phyloP scores from a whole-genome alignment of 768 basidiomycete genomes.

The Tremella mesenterica region DNA sequence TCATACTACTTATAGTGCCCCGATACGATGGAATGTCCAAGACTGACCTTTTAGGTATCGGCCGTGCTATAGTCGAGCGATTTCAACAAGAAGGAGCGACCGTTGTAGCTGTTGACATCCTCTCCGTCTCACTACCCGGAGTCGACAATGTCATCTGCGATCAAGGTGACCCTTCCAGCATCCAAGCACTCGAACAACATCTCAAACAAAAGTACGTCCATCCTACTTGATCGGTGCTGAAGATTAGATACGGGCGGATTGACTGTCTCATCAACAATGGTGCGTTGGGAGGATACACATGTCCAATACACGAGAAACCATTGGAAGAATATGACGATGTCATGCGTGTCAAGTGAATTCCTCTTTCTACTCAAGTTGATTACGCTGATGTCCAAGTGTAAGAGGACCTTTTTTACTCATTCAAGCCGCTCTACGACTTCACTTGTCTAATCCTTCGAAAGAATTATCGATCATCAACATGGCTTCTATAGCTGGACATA shows the following conservation, averaged over 20 bases:
- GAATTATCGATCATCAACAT: slow-evolving; percentile 11
- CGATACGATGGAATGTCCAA: no score
- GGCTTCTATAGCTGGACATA: slow-evolving; percentile 6
- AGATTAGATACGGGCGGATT: slow-evolving; percentile 7
- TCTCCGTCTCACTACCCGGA: neutral
- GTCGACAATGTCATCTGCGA: slow-evolving; percentile 4
- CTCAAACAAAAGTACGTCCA: slow-evolving; percentile 2
- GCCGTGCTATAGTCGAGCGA: slow-evolving; percentile 8
- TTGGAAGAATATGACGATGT: slow-evolving; percentile 14
- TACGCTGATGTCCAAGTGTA: slow-evolving; percentile 4
- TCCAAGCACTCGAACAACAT: neutral
- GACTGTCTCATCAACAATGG: slow-evolving; percentile 16
- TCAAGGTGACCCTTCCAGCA: neutral
- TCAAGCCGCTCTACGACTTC: slow-evolving; percentile 9
- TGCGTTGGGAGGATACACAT: slow-evolving; percentile 4
- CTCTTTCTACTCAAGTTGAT: neutral
- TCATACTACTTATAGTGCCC: neutral
- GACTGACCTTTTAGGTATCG: slow-evolving; percentile 8
- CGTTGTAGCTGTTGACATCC: slow-evolving; percentile 9
- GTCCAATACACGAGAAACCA: slow-evolving; percentile 8
- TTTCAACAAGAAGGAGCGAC: slow-evolving; percentile 11
- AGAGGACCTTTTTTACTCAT: slow-evolving; percentile 9
- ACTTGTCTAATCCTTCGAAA: neutral
- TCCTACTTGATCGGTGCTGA: neutral
- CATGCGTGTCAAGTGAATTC: slow-evolving; percentile 26